Conservation (phyloP, 2,329 filamentous ascomycete genomes). For the Aspergillus phoenicis region DNA sequence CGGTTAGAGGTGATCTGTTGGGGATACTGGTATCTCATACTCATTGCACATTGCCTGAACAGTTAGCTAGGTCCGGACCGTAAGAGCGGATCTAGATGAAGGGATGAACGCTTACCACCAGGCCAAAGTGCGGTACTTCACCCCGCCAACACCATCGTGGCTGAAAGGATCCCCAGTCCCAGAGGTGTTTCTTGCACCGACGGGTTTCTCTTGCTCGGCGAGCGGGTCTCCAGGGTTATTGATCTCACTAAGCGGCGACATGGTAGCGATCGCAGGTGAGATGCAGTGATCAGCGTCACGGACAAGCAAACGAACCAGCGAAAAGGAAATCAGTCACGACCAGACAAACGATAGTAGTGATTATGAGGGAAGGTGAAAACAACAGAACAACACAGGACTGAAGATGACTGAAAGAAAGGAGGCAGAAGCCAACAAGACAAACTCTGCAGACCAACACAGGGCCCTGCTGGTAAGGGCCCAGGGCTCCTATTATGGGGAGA, state of each 20-base stretch:
- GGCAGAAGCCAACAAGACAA: too few species aligned
- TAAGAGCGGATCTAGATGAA: not conserved
- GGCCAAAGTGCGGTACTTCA: constrained; percentile 55
- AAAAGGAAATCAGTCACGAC: too few species aligned
- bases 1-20: not conserved
- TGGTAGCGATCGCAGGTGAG: not conserved
- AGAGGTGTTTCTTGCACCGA: not conserved
- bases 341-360: too few species aligned
- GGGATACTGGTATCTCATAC: constrained; percentile 22
- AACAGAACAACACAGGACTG: too few species aligned
- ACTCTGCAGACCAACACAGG: too few species aligned
- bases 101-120: constrained; percentile 37
- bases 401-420: too few species aligned
- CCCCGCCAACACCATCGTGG: constrained; percentile 41
- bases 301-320: too few species aligned
- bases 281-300: too few species aligned
- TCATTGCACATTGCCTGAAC: constrained; percentile 36
- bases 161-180: constrained; percentile 38
- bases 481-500: too few species aligned
- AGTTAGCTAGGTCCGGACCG: not conserved
- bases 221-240: not conserved
- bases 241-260: not conserved
- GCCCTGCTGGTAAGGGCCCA: too few species aligned
- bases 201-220: not conserved
- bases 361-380: too few species aligned